Evolutionary conservation across 2,329 filamentous ascomycete genomes (phyloP), one percentile per base, ranked within the genome.

Genomic region (Nannizziopsis arthrosporioides): DNA sequence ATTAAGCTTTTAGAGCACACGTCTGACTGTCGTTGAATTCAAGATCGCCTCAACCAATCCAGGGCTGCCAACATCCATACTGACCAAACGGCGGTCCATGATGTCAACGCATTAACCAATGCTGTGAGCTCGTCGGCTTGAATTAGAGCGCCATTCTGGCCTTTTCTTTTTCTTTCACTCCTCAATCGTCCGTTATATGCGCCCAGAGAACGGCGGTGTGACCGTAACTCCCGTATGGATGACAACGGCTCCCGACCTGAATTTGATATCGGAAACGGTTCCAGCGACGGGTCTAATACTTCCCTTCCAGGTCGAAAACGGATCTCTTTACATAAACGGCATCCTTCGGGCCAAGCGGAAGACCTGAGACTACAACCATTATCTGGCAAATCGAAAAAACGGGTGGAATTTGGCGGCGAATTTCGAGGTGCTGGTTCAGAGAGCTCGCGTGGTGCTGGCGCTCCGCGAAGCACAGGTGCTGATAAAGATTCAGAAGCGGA

Each of bases 401-500:
- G n/a, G 10, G 27, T 45, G 22, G 37, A 35, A 31, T 48, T 51
- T 18, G 31, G 30, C 30, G 10, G 36, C n/a, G 39, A 19, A 39
- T 11, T 3, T 22, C 45, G 15, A 19, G 17, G 15, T n/a, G 27
- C 4, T 10, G 10, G 14, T 1, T 17, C 18, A 19, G 9, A n/a
- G 8, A 34, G 17, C n/a, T 22, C 42, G 31, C 31, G 36, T 11
- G 38, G 7, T 12, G 19, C 11, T 31, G 35, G 11, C 18, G 14
- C 27, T 42, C 32, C 42, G 9, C 36, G 14, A 18, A 42, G 17
- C 4, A 22, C 8, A 8, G 44, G 14, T 8, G 22, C 27, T 17
- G 38, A 36, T 15, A 35, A 38, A 10, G 60, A 57, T 53, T 59
- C 60, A 55, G 60, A 69, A 50, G 60, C 60, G 39, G 59, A 63